Conservation (phyloP, 169 alveolate species). For the Plasmodium vivax region DNA sequence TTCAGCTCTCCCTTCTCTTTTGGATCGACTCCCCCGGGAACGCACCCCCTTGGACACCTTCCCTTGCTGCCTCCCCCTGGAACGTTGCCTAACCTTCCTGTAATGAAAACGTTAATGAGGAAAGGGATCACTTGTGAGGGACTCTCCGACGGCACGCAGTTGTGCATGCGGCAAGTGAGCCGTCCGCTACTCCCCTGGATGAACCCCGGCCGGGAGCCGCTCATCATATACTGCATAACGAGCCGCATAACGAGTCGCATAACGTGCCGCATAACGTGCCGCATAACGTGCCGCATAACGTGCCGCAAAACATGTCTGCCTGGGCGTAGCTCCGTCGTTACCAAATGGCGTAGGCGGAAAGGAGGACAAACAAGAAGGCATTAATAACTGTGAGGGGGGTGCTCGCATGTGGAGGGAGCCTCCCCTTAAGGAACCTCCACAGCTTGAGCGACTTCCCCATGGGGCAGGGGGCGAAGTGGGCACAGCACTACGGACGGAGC, state of each 20-base stretch:
- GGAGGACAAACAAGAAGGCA: neutral
- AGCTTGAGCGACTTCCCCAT: neutral
- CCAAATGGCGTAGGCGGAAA: neutral
- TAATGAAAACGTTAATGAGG: neutral
- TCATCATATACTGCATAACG: neutral
- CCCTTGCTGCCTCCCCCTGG: neutral
- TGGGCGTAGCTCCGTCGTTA: neutral
- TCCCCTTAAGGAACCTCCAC: constrained; percentile 2
- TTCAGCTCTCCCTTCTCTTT: neutral
- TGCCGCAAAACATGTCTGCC: neutral
- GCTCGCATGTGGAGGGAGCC: neutral
- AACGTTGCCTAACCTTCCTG: neutral
- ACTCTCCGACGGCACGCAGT: neutral
- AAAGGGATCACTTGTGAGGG: neutral
- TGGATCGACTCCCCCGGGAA: neutral
- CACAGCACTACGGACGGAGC: neutral
- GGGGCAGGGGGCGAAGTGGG: neutral
- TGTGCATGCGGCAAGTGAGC: neutral
- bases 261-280: neutral
- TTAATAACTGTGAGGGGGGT: neutral
- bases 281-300: neutral
- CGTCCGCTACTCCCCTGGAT: neutral
- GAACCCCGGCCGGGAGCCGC: neutral
- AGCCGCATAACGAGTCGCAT: too few species aligned
- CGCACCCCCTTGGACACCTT: neutral